phyloP scores from a whole-genome alignment of 2,329 filamentous ascomycete genomes.

The Knoxdaviesia capensis region DNA sequence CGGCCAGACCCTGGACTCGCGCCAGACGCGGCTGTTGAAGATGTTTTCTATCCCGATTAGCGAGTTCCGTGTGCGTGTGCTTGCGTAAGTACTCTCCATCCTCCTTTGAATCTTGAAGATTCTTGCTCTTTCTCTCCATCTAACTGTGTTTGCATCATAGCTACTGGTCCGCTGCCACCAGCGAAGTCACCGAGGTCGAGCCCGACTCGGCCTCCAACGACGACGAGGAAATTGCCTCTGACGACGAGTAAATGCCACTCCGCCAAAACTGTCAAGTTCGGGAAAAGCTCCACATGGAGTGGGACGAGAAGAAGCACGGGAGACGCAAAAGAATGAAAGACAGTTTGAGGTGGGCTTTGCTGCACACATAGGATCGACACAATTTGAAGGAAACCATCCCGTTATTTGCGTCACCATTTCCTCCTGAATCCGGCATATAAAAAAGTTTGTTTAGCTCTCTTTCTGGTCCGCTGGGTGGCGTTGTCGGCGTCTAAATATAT shows the following conservation, averaged over 20 bases:
- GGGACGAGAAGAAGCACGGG: no score
- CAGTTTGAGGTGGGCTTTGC: no score
- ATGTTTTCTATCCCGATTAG: conserved; percentile 79
- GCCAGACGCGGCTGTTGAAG: conserved; percentile 87
- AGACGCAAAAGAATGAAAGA: no score
- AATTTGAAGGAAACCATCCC: no score
- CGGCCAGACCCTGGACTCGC: conserved; percentile 68
- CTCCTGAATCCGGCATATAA: background rate
- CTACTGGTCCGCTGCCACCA: conserved; percentile 41
- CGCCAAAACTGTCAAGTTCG: conserved; percentile 1
- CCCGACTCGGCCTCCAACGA: conserved; percentile 18
- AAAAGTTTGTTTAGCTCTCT: background rate
- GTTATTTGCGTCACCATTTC: background rate
- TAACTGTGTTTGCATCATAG: conserved; percentile 11
- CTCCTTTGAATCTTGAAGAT: background rate
- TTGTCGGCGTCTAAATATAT: no score
- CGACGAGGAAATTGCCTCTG: conserved; percentile 6
- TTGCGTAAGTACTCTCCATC: conserved; percentile 36
- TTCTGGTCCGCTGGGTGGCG: background rate
- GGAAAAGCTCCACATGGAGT: background rate
- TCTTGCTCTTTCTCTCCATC: background rate
- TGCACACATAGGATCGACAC: no score
- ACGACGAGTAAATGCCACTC: background rate
- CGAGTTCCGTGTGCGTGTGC: conserved; percentile 68
- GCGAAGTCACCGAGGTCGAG: conserved; percentile 36